These are phyloP conservation scores for Neofusicoccum parvum DNA, from an alignment of 2,329 filamentous ascomycete species.

Conservation along the genomic window DNA sequence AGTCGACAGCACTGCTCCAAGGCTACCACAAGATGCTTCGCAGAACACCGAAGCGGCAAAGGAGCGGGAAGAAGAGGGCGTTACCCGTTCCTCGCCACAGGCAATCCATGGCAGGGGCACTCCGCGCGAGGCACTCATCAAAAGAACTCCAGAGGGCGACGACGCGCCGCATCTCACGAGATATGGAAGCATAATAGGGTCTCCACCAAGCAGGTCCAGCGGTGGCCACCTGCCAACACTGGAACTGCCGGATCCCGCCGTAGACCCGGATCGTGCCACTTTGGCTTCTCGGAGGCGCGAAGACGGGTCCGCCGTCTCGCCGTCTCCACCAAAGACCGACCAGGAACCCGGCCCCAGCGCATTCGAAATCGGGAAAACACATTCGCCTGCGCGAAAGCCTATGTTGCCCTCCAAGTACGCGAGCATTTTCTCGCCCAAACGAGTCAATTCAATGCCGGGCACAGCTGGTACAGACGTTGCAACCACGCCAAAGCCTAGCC, in stretches of 20 bases:
- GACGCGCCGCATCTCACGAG: slow-evolving; percentile 43
- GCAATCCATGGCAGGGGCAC: slow-evolving; percentile 23
- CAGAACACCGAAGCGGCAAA: slow-evolving; percentile 26
- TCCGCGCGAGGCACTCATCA: slow-evolving; percentile 23
- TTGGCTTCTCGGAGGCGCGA: slow-evolving; percentile 15
- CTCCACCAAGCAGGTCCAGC: slow-evolving; percentile 10
- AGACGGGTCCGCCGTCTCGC: slow-evolving; percentile 29
- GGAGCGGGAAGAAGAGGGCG: slow-evolving; percentile 22
- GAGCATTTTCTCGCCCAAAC: slow-evolving; percentile 44
- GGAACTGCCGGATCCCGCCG: slow-evolving; percentile 63
- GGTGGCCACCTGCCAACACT: slow-evolving; percentile 50
- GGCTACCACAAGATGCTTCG: slow-evolving; percentile 31
- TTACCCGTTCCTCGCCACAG: slow-evolving; percentile 19
- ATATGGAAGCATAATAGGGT: slow-evolving; percentile 66
- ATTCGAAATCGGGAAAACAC: slow-evolving; percentile 48
- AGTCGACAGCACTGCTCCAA: slow-evolving; percentile 27
- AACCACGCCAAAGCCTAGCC: slow-evolving; percentile 35
- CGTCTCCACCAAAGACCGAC: neutral
- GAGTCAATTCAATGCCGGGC: slow-evolving; percentile 43
- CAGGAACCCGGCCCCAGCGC: slow-evolving; percentile 34
- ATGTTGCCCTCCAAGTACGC: slow-evolving; percentile 35
- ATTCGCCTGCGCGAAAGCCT: slow-evolving; percentile 31
- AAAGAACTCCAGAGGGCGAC: neutral
- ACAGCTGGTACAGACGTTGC: slow-evolving; percentile 13
- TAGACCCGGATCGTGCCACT: slow-evolving; percentile 45